A percentile compares a stretch with the other conserved stretches of the same genome.
Evolutionary conservation across 2,329 filamentous ascomycete species (phyloP).

Genomic region (Didymellaceae sp.): DNA sequence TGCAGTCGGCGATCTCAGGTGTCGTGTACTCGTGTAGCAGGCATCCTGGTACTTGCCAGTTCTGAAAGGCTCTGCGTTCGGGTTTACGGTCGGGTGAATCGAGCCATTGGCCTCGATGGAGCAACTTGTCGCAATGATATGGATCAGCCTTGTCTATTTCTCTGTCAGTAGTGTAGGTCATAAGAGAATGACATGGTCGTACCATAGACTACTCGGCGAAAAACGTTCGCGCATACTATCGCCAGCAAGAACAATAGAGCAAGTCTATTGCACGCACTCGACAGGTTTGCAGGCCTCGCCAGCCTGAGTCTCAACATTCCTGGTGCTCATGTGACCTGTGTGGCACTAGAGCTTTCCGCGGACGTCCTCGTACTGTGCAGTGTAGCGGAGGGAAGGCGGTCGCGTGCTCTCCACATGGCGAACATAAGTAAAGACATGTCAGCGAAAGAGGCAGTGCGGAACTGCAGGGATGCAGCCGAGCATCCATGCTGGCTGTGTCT

Average conservation of each 20-base stretch:
- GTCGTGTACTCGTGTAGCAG: conserved; percentile 63
- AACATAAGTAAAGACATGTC: conserved; percentile 6
- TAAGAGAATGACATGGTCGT: conserved; percentile 1
- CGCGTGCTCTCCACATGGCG: conserved; percentile 6
- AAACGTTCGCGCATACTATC: conserved; percentile 21
- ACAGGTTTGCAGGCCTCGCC: conserved; percentile 10
- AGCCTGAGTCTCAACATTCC: conserved; percentile 20
- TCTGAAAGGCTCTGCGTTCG: conserved; percentile 47
- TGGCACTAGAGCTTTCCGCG: neutral
- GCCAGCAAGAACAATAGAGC: conserved; percentile 16
- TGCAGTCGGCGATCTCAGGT: conserved; percentile 61
- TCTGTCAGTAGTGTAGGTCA: neutral
- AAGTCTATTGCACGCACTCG: conserved; percentile 11
- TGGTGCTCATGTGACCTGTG: conserved; percentile 5
- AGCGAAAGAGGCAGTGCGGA: conserved; percentile 10
- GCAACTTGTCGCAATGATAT: conserved; percentile 61
- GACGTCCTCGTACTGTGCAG: neutral
- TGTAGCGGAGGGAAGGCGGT: conserved; percentile 1
- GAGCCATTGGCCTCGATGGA: conserved; percentile 61
- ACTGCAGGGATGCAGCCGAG: conserved; percentile 9
- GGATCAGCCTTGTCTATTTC: conserved; percentile 53
- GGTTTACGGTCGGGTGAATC: conserved; percentile 42
- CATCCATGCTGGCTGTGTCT: conserved; percentile 6
- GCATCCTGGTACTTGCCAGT: conserved; percentile 68
- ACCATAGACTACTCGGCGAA: conserved; percentile 18